Evolutionary conservation across 495 filamentous ascomycete species (phyloP).

Genomic region (Neurospora sp.): DNA sequence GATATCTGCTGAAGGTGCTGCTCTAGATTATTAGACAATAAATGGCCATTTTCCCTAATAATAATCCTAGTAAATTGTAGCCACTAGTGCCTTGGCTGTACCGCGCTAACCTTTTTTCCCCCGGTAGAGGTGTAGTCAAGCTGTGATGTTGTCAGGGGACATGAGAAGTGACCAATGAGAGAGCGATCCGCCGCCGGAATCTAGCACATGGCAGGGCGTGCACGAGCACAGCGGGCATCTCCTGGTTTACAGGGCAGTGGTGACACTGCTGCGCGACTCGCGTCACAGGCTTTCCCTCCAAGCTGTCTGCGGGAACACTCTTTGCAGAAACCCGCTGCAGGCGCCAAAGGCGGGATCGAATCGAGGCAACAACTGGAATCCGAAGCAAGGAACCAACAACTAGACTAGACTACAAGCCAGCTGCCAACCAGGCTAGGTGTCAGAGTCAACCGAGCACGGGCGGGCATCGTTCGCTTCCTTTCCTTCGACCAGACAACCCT

Average conservation of each 20-base stretch:
- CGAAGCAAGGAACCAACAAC: background rate
- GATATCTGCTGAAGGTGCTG: too few relatives aligned
- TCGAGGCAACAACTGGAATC: background rate
- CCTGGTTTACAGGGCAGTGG: background rate
- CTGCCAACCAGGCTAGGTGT: background rate
- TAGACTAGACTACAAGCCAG: background rate
- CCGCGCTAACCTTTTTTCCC: too few relatives aligned
- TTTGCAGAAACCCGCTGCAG: background rate
- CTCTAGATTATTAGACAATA: too few relatives aligned
- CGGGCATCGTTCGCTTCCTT: background rate
- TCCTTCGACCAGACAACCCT: background rate
- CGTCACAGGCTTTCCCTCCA: conserved; percentile 9
- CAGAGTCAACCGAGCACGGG: background rate
- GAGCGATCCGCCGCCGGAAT: background rate
- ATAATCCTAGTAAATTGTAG: too few relatives aligned
- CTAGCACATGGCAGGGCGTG: background rate
- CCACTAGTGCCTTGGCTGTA: too few relatives aligned
- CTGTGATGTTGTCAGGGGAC: background rate
- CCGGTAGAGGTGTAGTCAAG: background rate
- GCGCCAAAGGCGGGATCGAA: background rate
- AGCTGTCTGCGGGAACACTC: background rate
- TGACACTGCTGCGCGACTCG: conserved; percentile 16
- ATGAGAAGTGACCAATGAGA: background rate
- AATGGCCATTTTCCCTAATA: too few relatives aligned
- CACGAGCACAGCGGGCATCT: background rate